These are phyloP conservation scores for Ophiocordyceps camponoti-saundersi DNA, from an alignment of 2,329 filamentous ascomycete genomes.

Conservation along the genomic window DNA sequence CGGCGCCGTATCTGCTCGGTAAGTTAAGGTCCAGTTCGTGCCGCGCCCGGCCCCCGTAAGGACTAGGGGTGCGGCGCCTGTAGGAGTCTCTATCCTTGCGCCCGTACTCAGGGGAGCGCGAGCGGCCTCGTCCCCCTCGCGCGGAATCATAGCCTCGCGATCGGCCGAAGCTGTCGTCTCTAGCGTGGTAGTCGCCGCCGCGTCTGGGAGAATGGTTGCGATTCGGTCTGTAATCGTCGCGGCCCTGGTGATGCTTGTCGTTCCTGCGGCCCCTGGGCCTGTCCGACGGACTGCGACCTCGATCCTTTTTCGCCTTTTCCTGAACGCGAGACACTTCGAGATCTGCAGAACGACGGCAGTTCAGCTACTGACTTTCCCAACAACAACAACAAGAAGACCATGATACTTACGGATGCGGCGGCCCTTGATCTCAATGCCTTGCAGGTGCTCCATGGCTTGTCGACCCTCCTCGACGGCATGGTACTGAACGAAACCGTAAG, in stretches of 20 bases:
- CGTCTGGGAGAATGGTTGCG: constrained; percentile 42
- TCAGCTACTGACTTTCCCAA: constrained; percentile 14
- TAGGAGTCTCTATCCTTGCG: constrained; percentile 33
- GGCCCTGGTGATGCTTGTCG: constrained; percentile 28
- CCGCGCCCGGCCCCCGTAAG: constrained; percentile 31
- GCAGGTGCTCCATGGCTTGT: constrained; percentile 57
- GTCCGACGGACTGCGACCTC: constrained; percentile 37
- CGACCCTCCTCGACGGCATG: constrained; percentile 59
- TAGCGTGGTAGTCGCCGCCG: constrained; percentile 31
- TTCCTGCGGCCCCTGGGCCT: constrained; percentile 25
- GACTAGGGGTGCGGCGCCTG: constrained; percentile 54
- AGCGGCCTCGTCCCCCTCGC: constrained; percentile 39
- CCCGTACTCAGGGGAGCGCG: constrained; percentile 43
- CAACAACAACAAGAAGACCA: background rate
- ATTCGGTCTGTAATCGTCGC: constrained; percentile 49
- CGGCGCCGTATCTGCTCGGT: constrained; percentile 51
- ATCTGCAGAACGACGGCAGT: constrained; percentile 25
- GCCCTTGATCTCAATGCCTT: constrained; percentile 70
- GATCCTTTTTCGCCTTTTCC: constrained; percentile 51
- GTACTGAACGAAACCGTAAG: constrained; percentile 94
- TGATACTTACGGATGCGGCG: constrained; percentile 70
- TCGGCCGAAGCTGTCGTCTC: constrained; percentile 43
- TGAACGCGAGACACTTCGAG: constrained; percentile 82
- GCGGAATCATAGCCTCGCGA: constrained; percentile 24
- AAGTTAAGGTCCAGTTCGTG: constrained; percentile 46